Conservation (phyloP, 2,329 filamentous ascomycete genomes). For the Cytospora piceae region DNA sequence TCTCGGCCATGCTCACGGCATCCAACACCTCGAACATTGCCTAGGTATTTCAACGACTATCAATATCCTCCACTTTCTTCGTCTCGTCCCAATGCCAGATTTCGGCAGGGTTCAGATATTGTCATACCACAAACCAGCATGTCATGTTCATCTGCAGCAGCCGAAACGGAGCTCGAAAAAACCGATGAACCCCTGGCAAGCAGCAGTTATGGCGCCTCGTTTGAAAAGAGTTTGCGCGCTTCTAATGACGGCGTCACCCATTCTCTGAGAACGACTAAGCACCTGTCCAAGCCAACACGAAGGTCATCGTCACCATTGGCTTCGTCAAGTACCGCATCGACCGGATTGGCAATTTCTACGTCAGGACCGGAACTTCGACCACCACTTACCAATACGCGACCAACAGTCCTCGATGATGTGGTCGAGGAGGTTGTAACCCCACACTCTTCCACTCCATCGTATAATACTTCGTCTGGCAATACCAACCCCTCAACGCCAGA, state of each 20-base stretch:
- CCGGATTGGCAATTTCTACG: background rate
- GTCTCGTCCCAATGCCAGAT: background rate
- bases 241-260: background rate
- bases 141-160: background rate
- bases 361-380: background rate
- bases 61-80: background rate
- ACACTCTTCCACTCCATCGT: background rate
- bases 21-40: background rate
- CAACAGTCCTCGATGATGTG: background rate
- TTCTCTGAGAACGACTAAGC: background rate
- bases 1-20: background rate
- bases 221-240: background rate
- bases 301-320: background rate
- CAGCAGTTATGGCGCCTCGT: background rate
- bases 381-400: background rate
- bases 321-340: background rate
- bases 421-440: background rate
- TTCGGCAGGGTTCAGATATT: background rate
- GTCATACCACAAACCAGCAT: background rate
- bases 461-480: background rate
- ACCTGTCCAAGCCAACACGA: background rate
- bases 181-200: background rate
- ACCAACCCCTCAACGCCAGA: background rate
- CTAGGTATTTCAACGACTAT: background rate
- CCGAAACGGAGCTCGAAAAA: background rate